These are phyloP conservation scores for Aspergillus diversus DNA, from an alignment of 495 filamentous ascomycete genomes.

Conservation along the genomic window DNA sequence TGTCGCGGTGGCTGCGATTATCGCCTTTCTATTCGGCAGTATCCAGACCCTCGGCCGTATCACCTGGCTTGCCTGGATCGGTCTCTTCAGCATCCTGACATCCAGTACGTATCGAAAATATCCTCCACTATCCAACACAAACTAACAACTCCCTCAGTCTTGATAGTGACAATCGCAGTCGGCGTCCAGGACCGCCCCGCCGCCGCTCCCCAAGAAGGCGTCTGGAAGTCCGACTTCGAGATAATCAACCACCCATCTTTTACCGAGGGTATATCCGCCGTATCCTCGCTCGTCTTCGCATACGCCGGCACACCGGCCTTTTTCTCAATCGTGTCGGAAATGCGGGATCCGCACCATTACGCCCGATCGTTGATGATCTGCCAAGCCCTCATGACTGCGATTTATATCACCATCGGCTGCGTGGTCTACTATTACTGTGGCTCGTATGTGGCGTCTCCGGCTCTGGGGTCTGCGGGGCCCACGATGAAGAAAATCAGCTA, in stretches of 20 bases:
- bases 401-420: conserved; percentile 67
- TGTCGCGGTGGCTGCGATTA: conserved; percentile 39
- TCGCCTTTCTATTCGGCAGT: conserved; percentile 37
- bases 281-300: conserved; percentile 74
- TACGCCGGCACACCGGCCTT: conserved; percentile 63
- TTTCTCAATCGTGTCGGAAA: conserved; percentile 76
- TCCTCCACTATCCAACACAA: background rate
- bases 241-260: conserved; percentile 35
- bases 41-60: conserved; percentile 46
- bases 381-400: conserved; percentile 51
- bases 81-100: conserved; percentile 40
- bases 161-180: conserved; percentile 71
- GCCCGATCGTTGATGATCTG: conserved; percentile 56
- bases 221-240: conserved; percentile 39
- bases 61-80: conserved; percentile 44
- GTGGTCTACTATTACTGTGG: conserved; percentile 75
- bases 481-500: conserved; percentile 70
- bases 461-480: conserved; percentile 65
- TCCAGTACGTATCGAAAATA: conserved; percentile 29
- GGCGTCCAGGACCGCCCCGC: conserved; percentile 53
- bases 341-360: conserved; percentile 67
- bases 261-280: conserved; percentile 54
- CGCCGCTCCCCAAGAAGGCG: conserved; percentile 34
- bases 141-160: conserved; percentile 51
- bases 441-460: conserved; percentile 66